These are phyloP conservation scores for Sclerotinia subarctica DNA, from an alignment of 2,329 filamentous ascomycete genomes.

Conservation along the genomic window DNA sequence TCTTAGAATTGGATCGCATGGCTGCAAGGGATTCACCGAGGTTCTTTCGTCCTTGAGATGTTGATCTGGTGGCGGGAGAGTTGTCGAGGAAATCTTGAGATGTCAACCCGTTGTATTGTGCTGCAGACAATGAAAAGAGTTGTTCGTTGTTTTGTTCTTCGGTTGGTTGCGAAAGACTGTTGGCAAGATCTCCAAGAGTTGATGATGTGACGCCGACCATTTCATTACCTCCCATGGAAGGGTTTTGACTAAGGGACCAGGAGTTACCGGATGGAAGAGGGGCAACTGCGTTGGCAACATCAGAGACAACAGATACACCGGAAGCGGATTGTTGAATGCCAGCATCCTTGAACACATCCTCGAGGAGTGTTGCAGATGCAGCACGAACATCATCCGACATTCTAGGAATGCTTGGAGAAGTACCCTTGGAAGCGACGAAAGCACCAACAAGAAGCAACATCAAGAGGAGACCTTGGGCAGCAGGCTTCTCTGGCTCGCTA, in stretches of 20 bases:
- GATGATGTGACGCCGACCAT: conserved; percentile 54
- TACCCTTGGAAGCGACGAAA: conserved; percentile 86
- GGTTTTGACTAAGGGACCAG: conserved; percentile 44
- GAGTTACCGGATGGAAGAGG: conserved; percentile 52
- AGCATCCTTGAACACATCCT: conserved; percentile 79
- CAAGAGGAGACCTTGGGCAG: conserved; percentile 79
- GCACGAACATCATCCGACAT: conserved; percentile 79
- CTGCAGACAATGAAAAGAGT: conserved; percentile 78
- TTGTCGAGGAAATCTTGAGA: conserved; percentile 69
- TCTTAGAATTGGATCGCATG: conserved; percentile 70
- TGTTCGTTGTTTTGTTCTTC: conserved; percentile 86
- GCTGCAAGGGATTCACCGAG: conserved; percentile 76
- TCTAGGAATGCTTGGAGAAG: conserved; percentile 67
- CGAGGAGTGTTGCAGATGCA: conserved; percentile 72
- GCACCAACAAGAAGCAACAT: conserved; percentile 97
- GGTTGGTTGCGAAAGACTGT: conserved; percentile 68
- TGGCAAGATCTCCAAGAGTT: conserved; percentile 63
- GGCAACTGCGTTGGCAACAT: conserved; percentile 39
- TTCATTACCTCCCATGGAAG: conserved; percentile 44
- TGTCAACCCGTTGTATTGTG: conserved; percentile 84
- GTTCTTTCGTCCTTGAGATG: conserved; percentile 66
- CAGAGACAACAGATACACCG: conserved; percentile 38
- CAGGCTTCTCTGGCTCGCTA: conserved; percentile 57
- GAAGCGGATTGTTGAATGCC: conserved; percentile 51
- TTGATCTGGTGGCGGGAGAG: conserved; percentile 46